Base-by-base conservation (phyloP, 2,329 filamentous ascomycete genomes). In the Leptographium procerum region DNA sequence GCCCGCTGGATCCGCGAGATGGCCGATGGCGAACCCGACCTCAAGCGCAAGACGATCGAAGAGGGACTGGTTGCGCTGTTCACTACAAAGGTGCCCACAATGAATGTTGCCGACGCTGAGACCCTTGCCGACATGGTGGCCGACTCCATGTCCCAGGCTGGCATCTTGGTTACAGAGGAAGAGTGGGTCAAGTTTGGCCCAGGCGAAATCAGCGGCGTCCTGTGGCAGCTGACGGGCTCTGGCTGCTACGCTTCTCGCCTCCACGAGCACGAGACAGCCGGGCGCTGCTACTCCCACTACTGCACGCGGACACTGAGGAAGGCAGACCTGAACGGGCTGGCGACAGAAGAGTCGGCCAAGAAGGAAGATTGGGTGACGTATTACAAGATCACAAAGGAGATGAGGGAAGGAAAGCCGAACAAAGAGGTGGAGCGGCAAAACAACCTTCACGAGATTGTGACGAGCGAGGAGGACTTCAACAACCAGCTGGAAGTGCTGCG, bases 31-130 rank as follows among this genome's bases (percentile, higher is more conserved):
- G 92, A 96, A 67, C 84, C 86, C 13, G 91, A 99, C 70, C 75
- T 99, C 52, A 91, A 88, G 68, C 83, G 88, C 67, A 88, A 90
- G 67, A 86, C 88, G 1, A 85, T 99, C 56, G 86, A 90, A 60
- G 91, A 97, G 64, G 91, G 89, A 2, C 78, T 99, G 48, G 85
- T 96, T 48, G 88, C 86, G 33, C 77, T 99, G 8, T 97, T 99
- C 70, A 95, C 89, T 1, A 83, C 89, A 72, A 97, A 96, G 71
- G 91, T 99, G 0, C 91, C 94, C 0, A 99, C 91, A 0, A 96
- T 99, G 90, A 97, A 99, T 66, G 92, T 94, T 48, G 91, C 92
- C 7, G 95, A 99, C 75, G 94, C 94, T 0, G 94, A 99, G 69
- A 87, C 86, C 1, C 77, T 99, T 56, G 89, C 89, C 61, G 81